Base-by-base conservation (phyloP, 2,329 filamentous ascomycete species). In the Fusarium sp. region DNA sequence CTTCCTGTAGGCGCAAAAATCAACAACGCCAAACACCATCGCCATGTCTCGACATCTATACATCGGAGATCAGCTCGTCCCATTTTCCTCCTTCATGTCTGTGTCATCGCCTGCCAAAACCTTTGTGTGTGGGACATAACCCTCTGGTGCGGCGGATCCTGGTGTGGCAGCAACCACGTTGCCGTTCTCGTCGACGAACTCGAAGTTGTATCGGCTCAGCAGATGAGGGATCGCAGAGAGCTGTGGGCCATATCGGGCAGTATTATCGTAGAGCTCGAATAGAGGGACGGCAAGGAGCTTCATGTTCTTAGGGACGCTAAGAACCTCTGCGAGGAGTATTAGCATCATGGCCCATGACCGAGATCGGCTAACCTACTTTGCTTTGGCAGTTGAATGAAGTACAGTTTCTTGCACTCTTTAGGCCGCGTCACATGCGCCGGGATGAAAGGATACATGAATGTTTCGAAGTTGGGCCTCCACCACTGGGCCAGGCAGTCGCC, bases 381-480 rank as follows among this genome's bases (percentile, higher is more conserved):
- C 79, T 94, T 89, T 0, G 96, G 96, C 28, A 99, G 84, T 78
- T 97, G 93, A 70, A 99, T 97, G 66, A 98, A 94, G 81, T 98
- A 99, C 41, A 98, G 86, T 86, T 99, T 99, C 85, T 99, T 99
- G 84, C 95, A 97, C 83, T 99, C 96, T 84, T 99, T 99, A 9
- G 96, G 96, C 52, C 96, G 86, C 19, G 95, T 97, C 66, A 97
- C 93, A 81, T 99, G 96, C 19, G 94, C 93, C 9, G 96, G 96
- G 58, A 98, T 91, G 80, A 97, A 99, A 1, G 96, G 96, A 79
- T 99, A 99, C 94, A 99, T 97, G 85, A 98, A 98, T 3, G 96
- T 98, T 84, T 99, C 96, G 78, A 98, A 97, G 83, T 98, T 99
- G 54, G 96, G 96, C 59, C 96, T 87, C 94, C 95, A 99, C 96